Evolutionary conservation across 2,329 filamentous ascomycete species (phyloP).

Genomic region (Dryadomyces sulphureus): DNA sequence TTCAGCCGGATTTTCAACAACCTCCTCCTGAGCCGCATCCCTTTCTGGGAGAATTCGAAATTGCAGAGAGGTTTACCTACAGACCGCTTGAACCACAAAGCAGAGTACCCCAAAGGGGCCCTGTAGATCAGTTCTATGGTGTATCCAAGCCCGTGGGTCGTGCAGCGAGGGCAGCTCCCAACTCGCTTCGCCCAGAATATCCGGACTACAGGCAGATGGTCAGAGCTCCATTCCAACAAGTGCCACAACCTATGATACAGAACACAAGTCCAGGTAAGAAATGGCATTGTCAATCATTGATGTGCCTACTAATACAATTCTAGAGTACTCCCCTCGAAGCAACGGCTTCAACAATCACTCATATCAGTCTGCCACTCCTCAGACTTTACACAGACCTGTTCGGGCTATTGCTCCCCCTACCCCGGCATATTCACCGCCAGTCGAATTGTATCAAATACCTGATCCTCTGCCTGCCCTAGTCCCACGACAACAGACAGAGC

Average conservation of each 20-base stretch:
- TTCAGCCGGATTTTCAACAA: neutral
- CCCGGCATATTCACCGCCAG: neutral
- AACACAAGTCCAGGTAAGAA: neutral
- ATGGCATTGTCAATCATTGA: neutral
- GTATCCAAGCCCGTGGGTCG: neutral
- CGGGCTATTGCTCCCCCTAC: neutral
- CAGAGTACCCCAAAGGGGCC: neutral
- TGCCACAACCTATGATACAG: neutral
- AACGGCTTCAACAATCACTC: neutral
- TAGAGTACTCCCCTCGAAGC: neutral
- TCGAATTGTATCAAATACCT: neutral
- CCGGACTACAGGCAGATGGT: neutral
- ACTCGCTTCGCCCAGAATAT: neutral
- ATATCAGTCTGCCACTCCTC: neutral
- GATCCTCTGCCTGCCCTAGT: neutral
- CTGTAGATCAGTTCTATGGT: neutral
- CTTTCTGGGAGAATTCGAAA: neutral
- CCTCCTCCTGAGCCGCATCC: neutral
- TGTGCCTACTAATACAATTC: too few relatives aligned
- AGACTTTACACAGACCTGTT: neutral
- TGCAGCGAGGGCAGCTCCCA: neutral
- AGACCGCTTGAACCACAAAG: too few relatives aligned
- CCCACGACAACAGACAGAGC: neutral
- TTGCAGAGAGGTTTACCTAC: neutral
- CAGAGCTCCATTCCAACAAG: neutral